Base-by-base conservation (phyloP, 129 eudicot genomes). In the Rutidosis leptorrhynchoides region DNA sequence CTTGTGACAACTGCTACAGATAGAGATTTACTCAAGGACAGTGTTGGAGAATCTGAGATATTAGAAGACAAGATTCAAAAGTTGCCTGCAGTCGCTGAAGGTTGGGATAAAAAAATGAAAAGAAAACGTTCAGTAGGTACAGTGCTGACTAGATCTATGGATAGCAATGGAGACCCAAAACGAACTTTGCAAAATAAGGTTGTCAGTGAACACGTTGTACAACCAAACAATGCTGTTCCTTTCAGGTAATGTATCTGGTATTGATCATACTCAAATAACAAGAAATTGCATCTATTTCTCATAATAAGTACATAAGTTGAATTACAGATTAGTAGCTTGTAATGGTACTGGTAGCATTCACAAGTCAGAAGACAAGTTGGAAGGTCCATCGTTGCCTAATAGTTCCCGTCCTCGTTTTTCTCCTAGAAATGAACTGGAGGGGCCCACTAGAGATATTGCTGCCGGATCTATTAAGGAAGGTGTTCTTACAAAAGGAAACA, bases 31-130 rank as follows among this genome's bases (percentile, higher is more conserved):
- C 76, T 77, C 23, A 84, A 82, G 75, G 95, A 87, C 71, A 72
- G 55, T 52, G 77, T 62, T 74, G 83, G 72, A 59, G 93, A 87
- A 84, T 40, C 87, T 54, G 93, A 88, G 73, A 58, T 75, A 7
- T 74, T 65, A 62, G 92, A 84, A 78, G 97, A 87, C 33, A 90
- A 85, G 78, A 77, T 87, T 74, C 86, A 87, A 26, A 69, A 85
- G 58, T 63, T 90, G 79, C 93, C 97, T 24, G 87, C 84, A 37
- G 95, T 83, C n/a, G 95, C 93, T 59, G 97, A 90, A 71, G 84
- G 95, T 24, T 90, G 97, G 97, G 97, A 90, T 72, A 90, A 81
- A 73, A 90, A 83, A 67, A 90, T 87, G 90, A 90, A 90, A 73
- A 81, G 90, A 76, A 90, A 87, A 70, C 95, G 95, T 58, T 87